A percentile compares a stretch with the other conserved stretches of the same genome.
Conservation (phyloP, 1,284 basidiomycete genomes). For the Ceratobasidium sp. region DNA sequence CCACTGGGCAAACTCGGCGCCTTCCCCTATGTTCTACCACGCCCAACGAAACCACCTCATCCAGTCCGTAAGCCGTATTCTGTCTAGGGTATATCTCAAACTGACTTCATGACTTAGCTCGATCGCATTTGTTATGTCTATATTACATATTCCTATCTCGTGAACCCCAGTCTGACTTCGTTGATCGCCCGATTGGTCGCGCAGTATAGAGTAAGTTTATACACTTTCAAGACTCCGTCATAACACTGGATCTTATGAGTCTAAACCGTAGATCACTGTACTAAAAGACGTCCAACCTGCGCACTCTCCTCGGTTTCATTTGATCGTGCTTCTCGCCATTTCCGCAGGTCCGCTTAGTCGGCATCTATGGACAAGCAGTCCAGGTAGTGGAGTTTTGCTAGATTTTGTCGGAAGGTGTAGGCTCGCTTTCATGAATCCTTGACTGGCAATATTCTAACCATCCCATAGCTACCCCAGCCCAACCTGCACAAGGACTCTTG, state of each 20-base stretch:
- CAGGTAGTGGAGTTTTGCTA: slow-evolving; percentile 33
- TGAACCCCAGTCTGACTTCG: slow-evolving; percentile 18
- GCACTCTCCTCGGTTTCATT: slow-evolving; percentile 27
- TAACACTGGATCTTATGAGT: too few species aligned
- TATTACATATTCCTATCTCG: slow-evolving; percentile 34
- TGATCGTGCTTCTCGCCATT: slow-evolving; percentile 11
- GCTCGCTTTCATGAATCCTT: neutral
- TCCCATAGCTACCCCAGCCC: slow-evolving; percentile 8
- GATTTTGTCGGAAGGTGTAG: slow-evolving; percentile 45
- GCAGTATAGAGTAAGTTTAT: slow-evolving; percentile 24
- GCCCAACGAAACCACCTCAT: slow-evolving; percentile 43
- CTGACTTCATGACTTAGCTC: slow-evolving; percentile 10
- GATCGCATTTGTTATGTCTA: slow-evolving; percentile 36
- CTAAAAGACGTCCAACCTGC: slow-evolving; percentile 32
- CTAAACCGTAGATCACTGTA: slow-evolving; percentile 19
- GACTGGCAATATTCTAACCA: neutral
- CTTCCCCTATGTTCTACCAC: slow-evolving; percentile 38
- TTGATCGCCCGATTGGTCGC: slow-evolving; percentile 20
- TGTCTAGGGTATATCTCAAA: neutral
- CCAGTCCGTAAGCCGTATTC: slow-evolving; percentile 33
- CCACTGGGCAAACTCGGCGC: neutral
- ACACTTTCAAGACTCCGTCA: too few species aligned
- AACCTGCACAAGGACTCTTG: neutral
- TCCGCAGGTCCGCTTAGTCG: slow-evolving; percentile 16
- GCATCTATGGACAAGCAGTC: slow-evolving; percentile 1